Evolutionary conservation across 805 yeast genomes (phyloP), one percentile per base, ranked within the genome.

Genomic region (Candida loeiensis): DNA sequence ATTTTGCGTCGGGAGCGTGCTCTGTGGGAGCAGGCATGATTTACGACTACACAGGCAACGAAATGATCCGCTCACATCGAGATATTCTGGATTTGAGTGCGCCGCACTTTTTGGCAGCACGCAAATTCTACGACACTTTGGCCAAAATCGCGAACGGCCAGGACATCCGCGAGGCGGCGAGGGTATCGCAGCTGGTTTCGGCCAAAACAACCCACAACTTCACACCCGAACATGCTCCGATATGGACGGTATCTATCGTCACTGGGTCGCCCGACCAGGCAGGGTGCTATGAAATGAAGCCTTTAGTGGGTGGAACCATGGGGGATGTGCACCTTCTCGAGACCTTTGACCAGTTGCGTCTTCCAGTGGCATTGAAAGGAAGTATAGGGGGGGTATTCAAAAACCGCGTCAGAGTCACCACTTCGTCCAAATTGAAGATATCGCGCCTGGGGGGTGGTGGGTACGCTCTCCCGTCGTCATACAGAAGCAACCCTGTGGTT

Each of bases 251-350:
- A 19, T 61, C 67, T 38, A 37, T 70, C 4, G 68, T 58, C 43
- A 45, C 61, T 1, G 72, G 67, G 1, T 62, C 70, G 1, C 48
- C 60, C 13, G 74, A 70, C 39, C 74, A 71, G 45, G 63, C 59
- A 1, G 76, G 76, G 1, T 35, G 66, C 8, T 66, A 64, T 44
- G 76, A 71, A 42, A 66, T 69, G 74, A 63, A 57, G 38, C 36
- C 56, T 1, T 45, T 70, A 40, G 53, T 58, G 3, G 51, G 45
- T 40, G 51, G 48, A 9, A 58, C 74, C 4, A 58, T 61, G 43
- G 75, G 76, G 0, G 41, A 41, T 4, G 42, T 69, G 4, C 48
- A 48, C 15, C 38, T 66, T 21, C 46, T 45, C 22, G 71, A 63
- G 17, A 50, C 63, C 4, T 69, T 66, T 37, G 35, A 40, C 6